Percentiles rank a stretch among this genome's conserved stretches.
Conservation (phyloP, 2,329 filamentous ascomycete species). For the Penicillium expansum region DNA sequence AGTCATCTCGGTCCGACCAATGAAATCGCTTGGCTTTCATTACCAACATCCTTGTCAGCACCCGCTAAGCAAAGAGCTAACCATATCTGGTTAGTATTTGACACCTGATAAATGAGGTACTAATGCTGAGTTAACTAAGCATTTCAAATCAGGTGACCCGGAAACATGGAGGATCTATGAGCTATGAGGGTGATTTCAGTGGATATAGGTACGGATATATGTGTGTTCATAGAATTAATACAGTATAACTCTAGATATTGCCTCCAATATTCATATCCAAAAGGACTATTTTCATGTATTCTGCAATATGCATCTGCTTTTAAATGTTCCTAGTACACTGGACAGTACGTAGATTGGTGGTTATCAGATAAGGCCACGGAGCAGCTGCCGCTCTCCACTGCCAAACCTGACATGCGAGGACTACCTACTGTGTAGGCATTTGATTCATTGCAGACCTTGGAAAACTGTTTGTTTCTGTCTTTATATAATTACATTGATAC, state of each 20-base stretch:
- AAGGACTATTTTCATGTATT: not conserved
- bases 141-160: conserved; percentile 2
- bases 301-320: not conserved
- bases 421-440: not conserved
- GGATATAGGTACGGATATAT: not conserved
- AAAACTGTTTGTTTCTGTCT: not conserved
- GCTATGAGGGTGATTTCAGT: not conserved
- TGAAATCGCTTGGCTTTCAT: conserved; percentile 1
- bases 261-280: not conserved
- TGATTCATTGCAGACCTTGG: not conserved
- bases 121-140: not conserved
- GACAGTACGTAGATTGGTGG: not conserved
- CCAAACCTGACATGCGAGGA: conserved; percentile 1
- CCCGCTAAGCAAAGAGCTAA: conserved; percentile 5
- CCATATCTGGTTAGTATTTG: not conserved
- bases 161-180: not conserved
- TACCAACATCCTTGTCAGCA: conserved; percentile 33
- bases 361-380: conserved; percentile 31
- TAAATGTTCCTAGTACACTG: not conserved
- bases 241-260: no score
- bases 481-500: not conserved
- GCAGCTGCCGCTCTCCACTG: conserved; percentile 20
- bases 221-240: not conserved
- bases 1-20: conserved; percentile 23
- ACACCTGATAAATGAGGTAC: not conserved